These are phyloP conservation scores for Mortierella sp. DNA, from an alignment of 371 early-diverging fungal species.

Conservation along the genomic window DNA sequence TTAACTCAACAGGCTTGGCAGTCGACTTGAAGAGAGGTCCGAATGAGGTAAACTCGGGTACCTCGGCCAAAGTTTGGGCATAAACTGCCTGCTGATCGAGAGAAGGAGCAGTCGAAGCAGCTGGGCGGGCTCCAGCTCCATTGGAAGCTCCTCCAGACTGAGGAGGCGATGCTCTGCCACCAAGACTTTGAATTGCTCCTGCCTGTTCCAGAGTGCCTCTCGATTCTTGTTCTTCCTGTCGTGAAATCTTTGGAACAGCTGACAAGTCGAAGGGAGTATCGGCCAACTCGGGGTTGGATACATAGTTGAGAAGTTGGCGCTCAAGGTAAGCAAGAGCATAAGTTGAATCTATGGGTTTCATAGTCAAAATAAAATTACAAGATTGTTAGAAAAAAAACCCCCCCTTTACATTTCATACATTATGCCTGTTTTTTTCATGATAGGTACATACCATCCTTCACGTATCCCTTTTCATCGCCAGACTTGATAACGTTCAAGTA, in stretches of 20 bases:
- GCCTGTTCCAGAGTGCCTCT: conserved; percentile 61
- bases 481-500: conserved; percentile 82
- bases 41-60: conserved; percentile 87
- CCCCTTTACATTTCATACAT: neutral
- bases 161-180: conserved; percentile 43
- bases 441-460: conserved; percentile 67
- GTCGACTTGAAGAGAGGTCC: conserved; percentile 91
- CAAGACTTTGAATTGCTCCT: conserved; percentile 34
- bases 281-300: conserved; percentile 73
- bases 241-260: conserved; percentile 83
- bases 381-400: neutral
- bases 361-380: neutral
- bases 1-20: conserved; percentile 80
- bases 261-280: conserved; percentile 82
- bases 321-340: conserved; percentile 91
- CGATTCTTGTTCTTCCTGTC: conserved; percentile 82
- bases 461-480: conserved; percentile 71
- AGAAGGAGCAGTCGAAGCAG: conserved; percentile 56
- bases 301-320: conserved; percentile 85
- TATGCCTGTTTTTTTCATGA: too few relatives aligned
- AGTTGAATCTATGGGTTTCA: conserved; percentile 78
- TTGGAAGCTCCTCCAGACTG: conserved; percentile 40
- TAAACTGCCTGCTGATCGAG: conserved; percentile 78
- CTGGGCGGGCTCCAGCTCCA: conserved; percentile 42
- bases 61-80: conserved; percentile 79